These are phyloP conservation scores for Trichoderma virens DNA, from an alignment of 495 filamentous ascomycete genomes.

Conservation along the genomic window DNA sequence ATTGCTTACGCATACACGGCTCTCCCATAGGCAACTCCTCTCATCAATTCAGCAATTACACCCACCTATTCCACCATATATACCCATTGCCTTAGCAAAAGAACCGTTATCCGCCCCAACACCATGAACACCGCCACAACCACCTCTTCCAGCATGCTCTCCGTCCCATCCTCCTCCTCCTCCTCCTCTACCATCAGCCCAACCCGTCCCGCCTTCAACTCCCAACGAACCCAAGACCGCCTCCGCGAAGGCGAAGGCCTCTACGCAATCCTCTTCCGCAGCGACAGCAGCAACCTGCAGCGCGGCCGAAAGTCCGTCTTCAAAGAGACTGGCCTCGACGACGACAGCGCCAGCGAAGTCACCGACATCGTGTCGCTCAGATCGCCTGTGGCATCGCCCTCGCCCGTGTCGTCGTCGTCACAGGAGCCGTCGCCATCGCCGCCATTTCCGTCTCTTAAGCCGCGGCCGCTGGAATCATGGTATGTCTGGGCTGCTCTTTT, in stretches of 20 bases:
- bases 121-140: not conserved
- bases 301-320: conserved; percentile 26
- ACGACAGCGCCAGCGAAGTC: conserved; percentile 14
- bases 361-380: not conserved
- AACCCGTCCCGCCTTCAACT: conserved; percentile 29
- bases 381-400: not conserved
- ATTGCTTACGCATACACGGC: too few species aligned
- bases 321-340: conserved; percentile 28
- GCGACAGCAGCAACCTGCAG: conserved; percentile 19
- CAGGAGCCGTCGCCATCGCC: not conserved
- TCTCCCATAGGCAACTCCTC: not conserved
- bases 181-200: not conserved
- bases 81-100: not conserved
- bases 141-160: not conserved
- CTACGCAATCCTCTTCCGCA: conserved; percentile 12
- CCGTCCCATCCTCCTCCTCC: not conserved
- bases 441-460: not conserved
- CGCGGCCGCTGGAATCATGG: not conserved
- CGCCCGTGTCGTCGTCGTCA: not conserved
- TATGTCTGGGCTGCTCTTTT: not conserved
- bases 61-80: not conserved
- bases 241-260: conserved; percentile 24
- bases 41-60: too few species aligned
- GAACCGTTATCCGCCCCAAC: not conserved
- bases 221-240: conserved; percentile 26